Evolutionary conservation across 2,329 filamentous ascomycete species (phyloP).

Genomic region (Teratosphaeria nubilosa): DNA sequence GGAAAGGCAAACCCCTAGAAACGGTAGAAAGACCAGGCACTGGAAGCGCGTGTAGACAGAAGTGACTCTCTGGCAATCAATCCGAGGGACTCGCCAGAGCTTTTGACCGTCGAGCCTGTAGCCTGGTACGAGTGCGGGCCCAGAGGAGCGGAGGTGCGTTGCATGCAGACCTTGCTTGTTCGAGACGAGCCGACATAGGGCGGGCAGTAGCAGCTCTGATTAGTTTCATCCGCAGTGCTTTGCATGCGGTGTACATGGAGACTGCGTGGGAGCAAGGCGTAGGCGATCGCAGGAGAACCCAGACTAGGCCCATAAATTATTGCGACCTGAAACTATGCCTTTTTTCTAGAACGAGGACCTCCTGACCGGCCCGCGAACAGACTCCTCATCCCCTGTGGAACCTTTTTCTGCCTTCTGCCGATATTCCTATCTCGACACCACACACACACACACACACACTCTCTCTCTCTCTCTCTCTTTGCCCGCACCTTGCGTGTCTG

Average conservation of each 20-base stretch:
- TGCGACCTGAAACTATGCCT: not conserved
- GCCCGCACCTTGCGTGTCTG: not conserved
- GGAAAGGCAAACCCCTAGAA: not conserved
- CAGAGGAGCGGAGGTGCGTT: not conserved
- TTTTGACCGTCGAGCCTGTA: not conserved
- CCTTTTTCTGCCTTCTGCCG: not conserved
- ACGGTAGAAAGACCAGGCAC: not conserved
- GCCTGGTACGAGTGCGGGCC: not conserved
- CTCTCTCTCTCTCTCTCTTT: not conserved
- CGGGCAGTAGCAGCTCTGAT: not conserved
- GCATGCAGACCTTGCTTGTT: not conserved
- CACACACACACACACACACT: not conserved
- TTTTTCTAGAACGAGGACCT: not conserved
- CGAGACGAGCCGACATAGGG: not conserved
- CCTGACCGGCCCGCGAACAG: not conserved
- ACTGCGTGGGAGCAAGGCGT: not conserved
- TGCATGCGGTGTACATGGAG: not conserved
- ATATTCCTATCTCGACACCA: not conserved
- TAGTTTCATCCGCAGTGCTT: not conserved
- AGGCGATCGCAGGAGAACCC: not conserved
- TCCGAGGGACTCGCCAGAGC: not conserved
- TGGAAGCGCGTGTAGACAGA: not conserved
- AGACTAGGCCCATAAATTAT: not conserved
- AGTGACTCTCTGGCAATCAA: not conserved
- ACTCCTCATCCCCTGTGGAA: not conserved